These are phyloP conservation scores for Monosporascus sp. DNA, from an alignment of 2,329 filamentous ascomycete species.

Conservation along the genomic window DNA sequence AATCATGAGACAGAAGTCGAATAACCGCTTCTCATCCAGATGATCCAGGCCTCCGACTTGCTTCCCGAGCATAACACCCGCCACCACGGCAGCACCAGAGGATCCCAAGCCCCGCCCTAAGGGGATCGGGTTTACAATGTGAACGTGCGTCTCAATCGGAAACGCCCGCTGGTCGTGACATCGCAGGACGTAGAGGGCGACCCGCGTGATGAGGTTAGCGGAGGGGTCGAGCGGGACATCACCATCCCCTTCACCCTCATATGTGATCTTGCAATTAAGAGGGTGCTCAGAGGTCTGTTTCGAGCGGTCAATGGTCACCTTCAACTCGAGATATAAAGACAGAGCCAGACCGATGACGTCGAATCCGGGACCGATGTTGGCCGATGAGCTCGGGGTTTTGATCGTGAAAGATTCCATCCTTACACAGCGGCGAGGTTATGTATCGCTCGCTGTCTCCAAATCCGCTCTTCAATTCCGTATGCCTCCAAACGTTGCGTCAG, in stretches of 20 bases:
- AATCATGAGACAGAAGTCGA: slow-evolving; percentile 98
- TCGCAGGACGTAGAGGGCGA: slow-evolving; percentile 88
- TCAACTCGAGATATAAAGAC: slow-evolving; percentile 87
- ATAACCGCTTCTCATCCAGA: slow-evolving; percentile 72
- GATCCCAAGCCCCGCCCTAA: slow-evolving; percentile 90
- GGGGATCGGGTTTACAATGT: slow-evolving; percentile 94
- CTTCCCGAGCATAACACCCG: slow-evolving; percentile 88
- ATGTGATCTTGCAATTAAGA: slow-evolving; percentile 84
- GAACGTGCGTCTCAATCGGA: slow-evolving; percentile 79
- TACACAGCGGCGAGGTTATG: too few species aligned
- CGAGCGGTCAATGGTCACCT: slow-evolving; percentile 67
- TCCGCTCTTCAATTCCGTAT: too few species aligned
- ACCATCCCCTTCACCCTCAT: slow-evolving; percentile 73
- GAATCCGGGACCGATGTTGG: slow-evolving; percentile 96
- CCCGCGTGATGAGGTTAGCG: slow-evolving; percentile 87
- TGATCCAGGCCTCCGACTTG: slow-evolving; percentile 73
- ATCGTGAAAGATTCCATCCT: slow-evolving; percentile 60
- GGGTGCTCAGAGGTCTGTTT: slow-evolving; percentile 50
- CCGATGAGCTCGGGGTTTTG: slow-evolving; percentile 86
- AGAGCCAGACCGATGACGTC: slow-evolving; percentile 95
- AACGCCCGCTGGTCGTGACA: slow-evolving; percentile 86
- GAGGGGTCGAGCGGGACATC: slow-evolving; percentile 80
- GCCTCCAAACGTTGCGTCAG: too few species aligned
- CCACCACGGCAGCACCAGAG: slow-evolving; percentile 90
- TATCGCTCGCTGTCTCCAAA: too few species aligned